Evolutionary conservation across 345 rosid genomes (phyloP).

Genomic region (Hibiscus trionum): DNA sequence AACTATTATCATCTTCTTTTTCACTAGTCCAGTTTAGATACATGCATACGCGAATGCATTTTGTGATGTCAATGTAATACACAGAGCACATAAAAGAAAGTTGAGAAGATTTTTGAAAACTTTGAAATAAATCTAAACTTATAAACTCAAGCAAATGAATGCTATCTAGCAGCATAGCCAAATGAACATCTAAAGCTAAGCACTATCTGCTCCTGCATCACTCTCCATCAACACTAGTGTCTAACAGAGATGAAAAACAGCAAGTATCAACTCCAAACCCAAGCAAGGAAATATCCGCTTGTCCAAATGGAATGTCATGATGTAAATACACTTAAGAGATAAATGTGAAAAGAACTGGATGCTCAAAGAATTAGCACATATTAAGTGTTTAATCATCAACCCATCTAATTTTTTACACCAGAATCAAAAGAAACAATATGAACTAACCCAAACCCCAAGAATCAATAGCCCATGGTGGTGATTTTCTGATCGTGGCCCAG

Average conservation of each 20-base stretch:
- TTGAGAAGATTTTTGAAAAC: background rate
- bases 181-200: background rate
- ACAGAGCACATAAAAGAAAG: background rate
- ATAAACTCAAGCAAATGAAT: background rate
- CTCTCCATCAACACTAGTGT: background rate
- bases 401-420: background rate
- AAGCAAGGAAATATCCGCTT: background rate
- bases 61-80: background rate
- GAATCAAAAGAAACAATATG: background rate
- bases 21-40: background rate
- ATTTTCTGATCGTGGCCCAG: constrained; percentile 84
- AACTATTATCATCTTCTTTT: background rate
- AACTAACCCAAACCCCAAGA: constrained; percentile 97
- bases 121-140: background rate
- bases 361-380: background rate
- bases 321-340: background rate
- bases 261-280: background rate
- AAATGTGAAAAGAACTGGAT: background rate
- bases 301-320: background rate
- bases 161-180: constrained; percentile 1
- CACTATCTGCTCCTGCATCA: background rate
- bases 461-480: constrained; percentile 97
- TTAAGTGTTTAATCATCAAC: background rate
- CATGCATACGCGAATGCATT: background rate
- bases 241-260: background rate